These are phyloP conservation scores for Nicotiana attenuata DNA, from an alignment of 257 asterid species.

Conservation along the genomic window DNA sequence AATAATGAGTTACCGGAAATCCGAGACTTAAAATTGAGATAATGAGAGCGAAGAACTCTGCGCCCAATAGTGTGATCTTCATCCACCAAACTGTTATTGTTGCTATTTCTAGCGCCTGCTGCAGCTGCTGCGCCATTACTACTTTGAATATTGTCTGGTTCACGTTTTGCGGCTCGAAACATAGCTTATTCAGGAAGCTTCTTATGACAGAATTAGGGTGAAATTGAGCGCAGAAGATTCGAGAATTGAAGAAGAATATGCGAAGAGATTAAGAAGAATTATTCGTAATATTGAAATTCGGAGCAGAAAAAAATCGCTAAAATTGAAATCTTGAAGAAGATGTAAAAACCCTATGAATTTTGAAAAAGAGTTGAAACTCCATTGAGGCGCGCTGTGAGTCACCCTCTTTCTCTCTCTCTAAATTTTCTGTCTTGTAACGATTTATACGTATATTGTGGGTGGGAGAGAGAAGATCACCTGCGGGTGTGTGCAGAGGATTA, in stretches of 20 bases:
- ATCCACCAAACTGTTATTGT: neutral
- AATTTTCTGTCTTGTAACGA: too few species aligned
- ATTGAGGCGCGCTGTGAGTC: neutral
- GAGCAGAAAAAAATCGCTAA: neutral
- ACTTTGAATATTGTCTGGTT: conserved; percentile 4
- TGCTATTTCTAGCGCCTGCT: neutral
- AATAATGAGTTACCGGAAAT: conserved; percentile 25
- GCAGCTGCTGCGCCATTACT: neutral
- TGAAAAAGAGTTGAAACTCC: neutral
- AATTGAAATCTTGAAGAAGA: neutral
- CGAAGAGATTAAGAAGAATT: neutral
- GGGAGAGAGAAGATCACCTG: too few species aligned
- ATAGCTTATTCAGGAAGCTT: conserved; percentile 1
- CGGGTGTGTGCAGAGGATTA: too few species aligned
- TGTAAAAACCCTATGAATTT: neutral
- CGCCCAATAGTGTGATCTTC: conserved; percentile 17
- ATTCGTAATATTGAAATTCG: neutral
- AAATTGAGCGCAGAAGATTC: neutral
- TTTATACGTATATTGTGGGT: too few species aligned
- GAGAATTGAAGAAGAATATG: neutral
- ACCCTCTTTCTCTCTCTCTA: neutral
- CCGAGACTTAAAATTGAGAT: conserved; percentile 30
- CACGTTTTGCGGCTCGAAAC: conserved; percentile 24
- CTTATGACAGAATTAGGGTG: neutral
- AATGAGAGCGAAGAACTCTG: conserved; percentile 39